Base-by-base conservation (phyloP, 805 yeast species). In the Suhomyces kilbournensis region DNA sequence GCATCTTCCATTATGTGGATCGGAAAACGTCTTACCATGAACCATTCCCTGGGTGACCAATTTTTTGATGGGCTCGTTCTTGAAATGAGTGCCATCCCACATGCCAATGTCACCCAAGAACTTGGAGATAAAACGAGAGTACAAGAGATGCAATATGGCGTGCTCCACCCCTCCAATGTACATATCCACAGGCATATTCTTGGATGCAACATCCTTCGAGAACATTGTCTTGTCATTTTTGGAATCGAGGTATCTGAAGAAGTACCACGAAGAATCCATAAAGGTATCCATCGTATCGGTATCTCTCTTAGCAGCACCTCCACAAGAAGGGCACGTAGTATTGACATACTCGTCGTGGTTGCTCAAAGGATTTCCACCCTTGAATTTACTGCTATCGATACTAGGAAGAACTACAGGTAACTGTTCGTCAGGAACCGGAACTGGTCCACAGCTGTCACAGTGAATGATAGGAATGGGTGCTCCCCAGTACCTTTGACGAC, bases 221-320 rank as follows among this genome's bases (percentile, higher is more conserved):
- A 93, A 90, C 1, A 90, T 88, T 40, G 64, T 57, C 0, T 60
- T 46, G 0, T 61, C 55, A 66, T 94, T 93, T 30, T 82, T 70
- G 0, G 96, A 75, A 65, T 94, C 98, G 2, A 85, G 69, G 61
- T 82, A 92, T 53, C 99, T 79, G 72, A 94, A 85, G 67, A 81
- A 89, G 68, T 94, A 94, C 99, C 99, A 94, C 3, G 97, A 91
- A 15, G 96, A 88, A 69, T 94, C 99, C 83, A 94, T 93, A 64
- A 94, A 94, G 0, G 99, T 94, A 65, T 94, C 99, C 99, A 94
- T 93, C 0, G 99, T 94, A 63, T 94, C 99, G 0, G 98, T 90
- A 58, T 94, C 99, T 61, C 99, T 79, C 52, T 80, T 83, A 0
- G 97, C 96, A 10, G 68, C 65, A 1, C 75, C 73, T 3, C 84